A percentile compares a stretch with the other conserved stretches of the same genome.
Evolutionary conservation across 495 filamentous ascomycete genomes (phyloP).

Genomic region (Penicillium ochrochloron): DNA sequence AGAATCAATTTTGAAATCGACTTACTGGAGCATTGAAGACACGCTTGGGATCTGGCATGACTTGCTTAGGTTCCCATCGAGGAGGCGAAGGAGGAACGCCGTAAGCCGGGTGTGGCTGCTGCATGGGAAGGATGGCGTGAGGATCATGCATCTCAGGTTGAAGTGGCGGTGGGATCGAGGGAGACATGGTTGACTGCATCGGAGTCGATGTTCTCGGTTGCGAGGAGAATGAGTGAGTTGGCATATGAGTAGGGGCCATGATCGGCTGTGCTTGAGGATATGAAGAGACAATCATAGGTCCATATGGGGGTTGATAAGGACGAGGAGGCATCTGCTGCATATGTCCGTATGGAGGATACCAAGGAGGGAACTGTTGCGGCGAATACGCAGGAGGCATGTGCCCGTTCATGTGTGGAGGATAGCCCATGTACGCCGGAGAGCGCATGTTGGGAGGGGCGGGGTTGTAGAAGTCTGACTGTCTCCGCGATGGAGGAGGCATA

Average conservation of each 20-base stretch:
- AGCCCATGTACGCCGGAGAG: constrained; percentile 51
- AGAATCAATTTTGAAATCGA: constrained; percentile 11
- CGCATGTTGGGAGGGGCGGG: constrained; percentile 52
- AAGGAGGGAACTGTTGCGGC: constrained; percentile 49
- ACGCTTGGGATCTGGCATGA: constrained; percentile 27
- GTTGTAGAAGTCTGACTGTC: constrained; percentile 57
- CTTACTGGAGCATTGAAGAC: constrained; percentile 71
- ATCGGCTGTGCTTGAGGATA: constrained; percentile 53
- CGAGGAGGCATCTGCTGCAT: constrained; percentile 53
- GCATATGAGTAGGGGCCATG: constrained; percentile 46
- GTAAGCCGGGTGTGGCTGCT: constrained; percentile 34
- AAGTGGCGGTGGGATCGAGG: constrained; percentile 35
- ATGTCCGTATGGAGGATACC: constrained; percentile 54
- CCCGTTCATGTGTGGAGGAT: constrained; percentile 51
- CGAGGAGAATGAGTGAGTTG: constrained; percentile 41
- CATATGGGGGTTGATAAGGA: constrained; percentile 46
- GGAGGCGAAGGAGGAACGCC: constrained; percentile 39
- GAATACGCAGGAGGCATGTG: constrained; percentile 49
- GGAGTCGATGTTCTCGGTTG: constrained; percentile 50
- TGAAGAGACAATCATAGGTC: constrained; percentile 55
- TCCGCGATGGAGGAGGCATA: constrained; percentile 51
- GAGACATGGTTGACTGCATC: constrained; percentile 49
- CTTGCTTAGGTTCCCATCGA: constrained; percentile 32
- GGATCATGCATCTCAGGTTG: constrained; percentile 38
- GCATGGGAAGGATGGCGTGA: constrained; percentile 36